phyloP scores from a whole-genome alignment of 1,139 yeast genomes.

The Protomyces inouyei region DNA sequence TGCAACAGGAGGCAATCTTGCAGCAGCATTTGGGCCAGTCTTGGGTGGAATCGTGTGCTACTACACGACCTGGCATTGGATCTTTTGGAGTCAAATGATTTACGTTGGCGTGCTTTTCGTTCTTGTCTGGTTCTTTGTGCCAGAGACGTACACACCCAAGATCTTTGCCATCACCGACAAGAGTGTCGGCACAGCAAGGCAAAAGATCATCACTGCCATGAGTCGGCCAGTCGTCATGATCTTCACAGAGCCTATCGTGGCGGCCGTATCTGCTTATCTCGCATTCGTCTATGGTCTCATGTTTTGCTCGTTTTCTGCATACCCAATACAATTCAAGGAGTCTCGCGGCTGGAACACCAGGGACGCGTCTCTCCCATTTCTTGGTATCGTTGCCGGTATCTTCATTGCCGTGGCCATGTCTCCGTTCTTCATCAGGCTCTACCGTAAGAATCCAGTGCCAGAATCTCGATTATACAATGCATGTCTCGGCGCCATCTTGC shows the following conservation, averaged over 20 bases:
- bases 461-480: constrained; percentile 18
- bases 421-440: constrained; percentile 36
- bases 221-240: constrained; percentile 52
- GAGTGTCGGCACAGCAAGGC: constrained; percentile 9
- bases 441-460: constrained; percentile 45
- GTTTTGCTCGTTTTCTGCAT: constrained; percentile 72
- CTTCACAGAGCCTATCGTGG: constrained; percentile 56
- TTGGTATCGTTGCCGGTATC: constrained; percentile 51
- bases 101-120: constrained; percentile 51
- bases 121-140: constrained; percentile 53
- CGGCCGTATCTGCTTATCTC: constrained; percentile 53
- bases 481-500: constrained; percentile 14
- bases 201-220: constrained; percentile 15
- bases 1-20: constrained; percentile 61
- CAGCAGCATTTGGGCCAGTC: constrained; percentile 73
- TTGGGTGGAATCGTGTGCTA: constrained; percentile 74
- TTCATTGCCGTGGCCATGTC: constrained; percentile 35
- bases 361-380: constrained; percentile 48
- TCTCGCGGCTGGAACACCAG: constrained; percentile 58
- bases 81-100: constrained; percentile 50
- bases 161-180: constrained; percentile 48
- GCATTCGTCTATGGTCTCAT: constrained; percentile 58
- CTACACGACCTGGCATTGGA: constrained; percentile 57
- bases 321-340: constrained; percentile 61
- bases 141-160: constrained; percentile 88